Base-by-base conservation (phyloP, 129 eudicot genomes). In the Gnaphalium uliginosum region DNA sequence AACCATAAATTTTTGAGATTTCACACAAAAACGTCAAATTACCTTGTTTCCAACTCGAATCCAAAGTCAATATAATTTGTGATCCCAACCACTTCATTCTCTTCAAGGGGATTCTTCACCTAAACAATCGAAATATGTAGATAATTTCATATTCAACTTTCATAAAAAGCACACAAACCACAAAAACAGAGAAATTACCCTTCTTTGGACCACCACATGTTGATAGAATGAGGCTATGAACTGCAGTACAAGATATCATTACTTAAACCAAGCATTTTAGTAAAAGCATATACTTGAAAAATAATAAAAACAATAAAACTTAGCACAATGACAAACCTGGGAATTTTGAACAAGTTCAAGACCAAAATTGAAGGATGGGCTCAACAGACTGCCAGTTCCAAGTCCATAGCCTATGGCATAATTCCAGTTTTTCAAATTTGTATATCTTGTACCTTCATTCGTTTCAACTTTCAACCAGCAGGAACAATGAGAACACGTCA, bases 141-240 rank as follows among this genome's bases (percentile, higher is more conserved):
- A 67, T 6, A 69, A 32, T 74, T 35, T 79, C 79, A 66, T 65
- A 50, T 74, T 74, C 43, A 60, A 41, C 69, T 60, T 73, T 60
- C 63, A 57, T 9, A 22, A 15, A 21, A 22, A n/a, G 8, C 11
- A 21, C 26, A 74, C 22, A 35, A 60, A 15, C 10, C 8, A 33
- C 51, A 29, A 21, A 76, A 13, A 76, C 18, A 51, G 61, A 73
- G 23, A 65, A 0, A 69, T 81, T 86, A 91, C 95, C 92, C 88
- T 86, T 81, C 97, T 81, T 82, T 91, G 97, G 66, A 91, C 95
- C 27, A 88, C 97, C 81, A 81, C 89, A 32, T 91, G 97, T 33
- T 91, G 97, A 78, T 91, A 91, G 77, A 91, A 91, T 8, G 97
- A 88, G 57, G 97, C 95, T 88, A 91, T 85, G 78, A 91, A 91